Base-by-base conservation (phyloP, 495 filamentous ascomycete genomes). In the Sordaria brevicollis region DNA sequence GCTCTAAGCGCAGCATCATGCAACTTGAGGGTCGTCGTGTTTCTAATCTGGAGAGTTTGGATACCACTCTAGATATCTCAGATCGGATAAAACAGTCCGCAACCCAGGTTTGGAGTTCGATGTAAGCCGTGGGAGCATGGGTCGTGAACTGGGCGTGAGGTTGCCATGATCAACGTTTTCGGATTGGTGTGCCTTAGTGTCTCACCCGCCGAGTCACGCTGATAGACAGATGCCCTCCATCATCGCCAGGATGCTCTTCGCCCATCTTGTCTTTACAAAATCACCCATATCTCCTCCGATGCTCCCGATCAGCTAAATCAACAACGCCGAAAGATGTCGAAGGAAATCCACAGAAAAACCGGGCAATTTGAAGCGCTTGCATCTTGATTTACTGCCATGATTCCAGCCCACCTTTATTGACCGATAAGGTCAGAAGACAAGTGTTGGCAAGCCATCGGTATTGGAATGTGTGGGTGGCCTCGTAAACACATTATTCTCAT, bases 151-250 rank as follows among this genome's bases (percentile, higher is more conserved):
- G 35, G 57, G 35, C n/a, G 65, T n/a, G 57, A 34, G 36, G 65
- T 72, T 54, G 68, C 72, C 69, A 71, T 70, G 34, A 35, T 67
- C 66, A 36, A 39, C n/a, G 49, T 62, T 69, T n/a, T 37, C 41
- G 35, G 25, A 43, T 71, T 75, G 71, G 76, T 78, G 76, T 77
- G 75, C 71, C 72, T 73, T 71, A 49, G 65, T 79, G 77, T 79
- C 77, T 79, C 77, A 79, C 74, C 62, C 70, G 57, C 54, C 67
- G 67, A 77, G 77, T 79, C 75, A 76, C 76, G 73, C 70, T 74
- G 71, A 68, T 69, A 54, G 36, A 57, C 69, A 36, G 67, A 68
- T 71, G 65, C 62, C 35, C 68, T 73, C 70, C 67, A 34, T 62
- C 25, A 62, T 29, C 39, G 34, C 70, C 71, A 67, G 70, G 38